Evolutionary conservation across 805 yeast species (phyloP).

Genomic region (Candida qinlingensis): DNA sequence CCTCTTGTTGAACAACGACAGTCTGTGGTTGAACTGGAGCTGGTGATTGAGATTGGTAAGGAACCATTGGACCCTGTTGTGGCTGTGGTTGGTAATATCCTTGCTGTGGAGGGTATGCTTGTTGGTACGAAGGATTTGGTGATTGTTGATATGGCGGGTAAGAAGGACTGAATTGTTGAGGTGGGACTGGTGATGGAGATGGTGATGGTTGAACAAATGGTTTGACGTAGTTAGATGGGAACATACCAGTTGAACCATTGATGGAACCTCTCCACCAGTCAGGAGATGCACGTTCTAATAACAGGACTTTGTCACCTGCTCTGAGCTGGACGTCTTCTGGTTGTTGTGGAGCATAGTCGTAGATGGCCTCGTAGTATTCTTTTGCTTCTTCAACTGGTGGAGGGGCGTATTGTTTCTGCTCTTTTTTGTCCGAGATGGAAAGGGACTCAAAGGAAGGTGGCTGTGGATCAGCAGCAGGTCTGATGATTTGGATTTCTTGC

Average conservation of each 20-base stretch:
- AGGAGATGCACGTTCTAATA: conserved; percentile 66
- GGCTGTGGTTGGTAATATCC: conserved; percentile 24
- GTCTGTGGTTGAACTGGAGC: conserved; percentile 30
- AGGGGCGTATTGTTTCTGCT: conserved; percentile 4
- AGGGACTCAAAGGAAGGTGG: not conserved
- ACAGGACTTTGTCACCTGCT: conserved; percentile 64
- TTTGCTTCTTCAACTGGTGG: conserved; percentile 18
- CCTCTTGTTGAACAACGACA: conserved; percentile 21
- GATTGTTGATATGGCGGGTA: conserved; percentile 47
- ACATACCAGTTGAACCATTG: conserved; percentile 64
- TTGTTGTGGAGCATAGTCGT: conserved; percentile 70
- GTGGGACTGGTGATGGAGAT: conserved; percentile 9
- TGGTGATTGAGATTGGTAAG: conserved; percentile 25
- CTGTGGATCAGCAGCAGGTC: no score
- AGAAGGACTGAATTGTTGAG: conserved; percentile 26
- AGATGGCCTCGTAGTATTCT: conserved; percentile 60
- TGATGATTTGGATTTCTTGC: not conserved
- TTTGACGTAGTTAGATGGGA: conserved; percentile 84
- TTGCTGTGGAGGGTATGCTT: conserved; percentile 28
- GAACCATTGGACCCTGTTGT: conserved; percentile 26
- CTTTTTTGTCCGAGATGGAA: not conserved
- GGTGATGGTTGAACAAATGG: conserved; percentile 9
- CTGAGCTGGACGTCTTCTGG: conserved; percentile 62
- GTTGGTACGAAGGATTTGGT: conserved; percentile 27
- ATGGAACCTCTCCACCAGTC: conserved; percentile 90